Evolutionary conservation across 768 basidiomycete species (phyloP).

Genomic region (Kwoniella botswanensis): DNA sequence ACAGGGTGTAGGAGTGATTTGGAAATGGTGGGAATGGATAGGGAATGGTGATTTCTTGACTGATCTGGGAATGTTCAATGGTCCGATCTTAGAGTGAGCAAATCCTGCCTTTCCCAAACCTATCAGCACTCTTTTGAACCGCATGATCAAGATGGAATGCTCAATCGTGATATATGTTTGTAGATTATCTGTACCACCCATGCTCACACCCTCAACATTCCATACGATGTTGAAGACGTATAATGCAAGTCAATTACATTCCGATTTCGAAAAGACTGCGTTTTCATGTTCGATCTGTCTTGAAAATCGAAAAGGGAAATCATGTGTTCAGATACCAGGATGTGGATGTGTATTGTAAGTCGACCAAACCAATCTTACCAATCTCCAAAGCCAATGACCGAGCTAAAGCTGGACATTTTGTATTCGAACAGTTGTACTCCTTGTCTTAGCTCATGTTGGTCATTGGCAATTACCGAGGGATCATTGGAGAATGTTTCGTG

Average conservation of each 20-base stretch:
- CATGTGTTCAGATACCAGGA: conserved; percentile 68
- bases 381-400: too few relatives aligned
- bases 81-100: conserved; percentile 31
- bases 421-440: conserved; percentile 64
- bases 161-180: not conserved
- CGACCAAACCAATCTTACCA: not conserved
- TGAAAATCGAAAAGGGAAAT: conserved; percentile 71
- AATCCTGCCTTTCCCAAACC: too few relatives aligned
- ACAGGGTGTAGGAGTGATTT: conserved; percentile 46
- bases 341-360: conserved; percentile 75
- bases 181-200: conserved; percentile 39
- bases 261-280: conserved; percentile 67
- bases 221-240: conserved; percentile 43
- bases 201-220: conserved; percentile 34
- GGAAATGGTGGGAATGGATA: conserved; percentile 57
- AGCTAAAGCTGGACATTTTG: conserved; percentile 59
- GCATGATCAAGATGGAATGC: not conserved
- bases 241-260: conserved; percentile 41
- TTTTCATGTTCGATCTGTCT: conserved; percentile 81
- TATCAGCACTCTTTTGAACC: too few relatives aligned
- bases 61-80: conserved; percentile 35
- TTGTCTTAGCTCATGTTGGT: conserved; percentile 83
- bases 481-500: conserved; percentile 77
- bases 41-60: conserved; percentile 44
- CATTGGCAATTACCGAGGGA: conserved; percentile 77